Conservation (phyloP, 768 basidiomycete genomes). For the Lactarius pseudohatsudake region DNA sequence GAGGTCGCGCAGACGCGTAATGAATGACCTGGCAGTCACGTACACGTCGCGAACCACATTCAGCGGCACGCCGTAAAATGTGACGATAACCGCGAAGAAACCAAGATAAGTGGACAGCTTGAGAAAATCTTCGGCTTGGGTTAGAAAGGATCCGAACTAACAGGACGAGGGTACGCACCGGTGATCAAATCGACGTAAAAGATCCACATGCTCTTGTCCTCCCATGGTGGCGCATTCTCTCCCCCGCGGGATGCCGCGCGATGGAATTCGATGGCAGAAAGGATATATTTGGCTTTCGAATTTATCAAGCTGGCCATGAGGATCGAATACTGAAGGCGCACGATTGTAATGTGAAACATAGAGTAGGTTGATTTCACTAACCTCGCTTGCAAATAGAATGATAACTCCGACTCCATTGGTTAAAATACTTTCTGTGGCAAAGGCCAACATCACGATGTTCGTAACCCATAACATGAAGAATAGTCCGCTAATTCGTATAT, state of each 20-base stretch:
- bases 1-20: constrained; percentile 82
- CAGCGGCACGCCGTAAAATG: constrained; percentile 90
- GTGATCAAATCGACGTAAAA: constrained; percentile 93
- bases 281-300: constrained; percentile 75
- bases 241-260: constrained; percentile 76
- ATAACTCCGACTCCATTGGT: constrained; percentile 82
- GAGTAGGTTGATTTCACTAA: constrained; percentile 38
- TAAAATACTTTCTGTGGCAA: constrained; percentile 79
- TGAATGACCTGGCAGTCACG: constrained; percentile 90
- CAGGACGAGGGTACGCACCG: constrained; percentile 49
- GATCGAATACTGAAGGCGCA: constrained; percentile 71
- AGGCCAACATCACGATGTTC: constrained; percentile 74
- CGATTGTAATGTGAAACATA: constrained; percentile 18
- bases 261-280: constrained; percentile 79
- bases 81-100: constrained; percentile 93
- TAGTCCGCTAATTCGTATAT: constrained; percentile 75
- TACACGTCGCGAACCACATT: constrained; percentile 98
- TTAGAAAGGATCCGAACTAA: constrained; percentile 20
- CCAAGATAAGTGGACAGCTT: constrained; percentile 89
- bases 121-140: constrained; percentile 69
- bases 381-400: constrained; percentile 95
- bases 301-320: constrained; percentile 79
- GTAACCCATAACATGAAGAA: constrained; percentile 72
- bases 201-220: constrained; percentile 95
- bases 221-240: constrained; percentile 89